A percentile compares a stretch with the other conserved stretches of the same genome.
Evolutionary conservation across 1,139 yeast genomes (phyloP).

Genomic region (Nematodospora anomalae): DNA sequence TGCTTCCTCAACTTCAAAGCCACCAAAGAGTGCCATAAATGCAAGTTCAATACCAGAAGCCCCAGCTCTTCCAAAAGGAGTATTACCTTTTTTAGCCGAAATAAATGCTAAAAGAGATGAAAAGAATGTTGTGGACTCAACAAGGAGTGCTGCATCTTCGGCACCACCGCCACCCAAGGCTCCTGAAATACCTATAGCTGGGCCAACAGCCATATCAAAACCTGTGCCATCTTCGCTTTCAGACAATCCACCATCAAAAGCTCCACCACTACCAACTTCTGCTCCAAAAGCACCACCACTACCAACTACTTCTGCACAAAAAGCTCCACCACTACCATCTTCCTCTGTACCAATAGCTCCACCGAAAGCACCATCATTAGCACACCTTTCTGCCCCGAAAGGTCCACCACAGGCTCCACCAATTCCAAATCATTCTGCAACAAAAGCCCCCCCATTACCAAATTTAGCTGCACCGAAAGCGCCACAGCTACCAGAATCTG

Average conservation of each 20-base stretch:
- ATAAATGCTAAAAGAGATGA: slow-evolving; percentile 57
- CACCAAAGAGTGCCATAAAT: neutral
- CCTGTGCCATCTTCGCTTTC: slow-evolving; percentile 9
- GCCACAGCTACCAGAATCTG: slow-evolving; percentile 19
- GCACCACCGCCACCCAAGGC: slow-evolving; percentile 5
- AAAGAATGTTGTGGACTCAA: slow-evolving; percentile 56
- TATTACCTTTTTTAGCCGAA: slow-evolving; percentile 53
- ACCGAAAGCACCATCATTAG: slow-evolving; percentile 20
- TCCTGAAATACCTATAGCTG: slow-evolving; percentile 9
- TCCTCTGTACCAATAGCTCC: slow-evolving; percentile 14
- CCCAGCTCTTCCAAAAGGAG: slow-evolving; percentile 25
- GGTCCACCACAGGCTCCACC: slow-evolving; percentile 16
- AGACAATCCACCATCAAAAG: slow-evolving; percentile 13
- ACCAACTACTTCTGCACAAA: slow-evolving; percentile 14
- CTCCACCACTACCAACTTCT: slow-evolving; percentile 16
- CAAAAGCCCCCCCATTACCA: slow-evolving; percentile 12
- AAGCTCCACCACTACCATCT: slow-evolving; percentile 15
- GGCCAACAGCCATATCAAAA: slow-evolving; percentile 9
- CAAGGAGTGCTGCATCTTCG: slow-evolving; percentile 12
- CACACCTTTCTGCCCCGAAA: slow-evolving; percentile 19
- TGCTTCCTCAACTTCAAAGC: neutral
- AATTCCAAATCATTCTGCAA: slow-evolving; percentile 9
- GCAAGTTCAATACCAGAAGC: slow-evolving; percentile 19
- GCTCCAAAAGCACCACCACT: slow-evolving; percentile 14
- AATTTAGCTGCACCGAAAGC: slow-evolving; percentile 13